Conservation (phyloP, 345 rosid genomes). For the Rhizophora mangle region DNA sequence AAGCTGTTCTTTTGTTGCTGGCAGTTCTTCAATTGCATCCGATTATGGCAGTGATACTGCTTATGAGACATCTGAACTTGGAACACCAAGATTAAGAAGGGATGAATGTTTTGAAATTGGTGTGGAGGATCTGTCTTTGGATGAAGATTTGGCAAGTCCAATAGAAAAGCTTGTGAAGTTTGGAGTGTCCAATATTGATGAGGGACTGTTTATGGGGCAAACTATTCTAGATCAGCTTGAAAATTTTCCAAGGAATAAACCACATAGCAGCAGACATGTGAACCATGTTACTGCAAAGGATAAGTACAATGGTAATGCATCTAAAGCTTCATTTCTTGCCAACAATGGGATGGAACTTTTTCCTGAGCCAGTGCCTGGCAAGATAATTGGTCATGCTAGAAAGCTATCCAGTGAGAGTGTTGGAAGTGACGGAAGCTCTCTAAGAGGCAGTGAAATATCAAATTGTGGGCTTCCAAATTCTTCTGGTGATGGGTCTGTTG, state of each 20-base stretch:
- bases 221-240: slow-evolving; percentile 90
- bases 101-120: slow-evolving; percentile 70
- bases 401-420: slow-evolving; percentile 69
- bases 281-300: slow-evolving; percentile 44
- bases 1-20: slow-evolving; percentile 50
- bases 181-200: slow-evolving; percentile 91
- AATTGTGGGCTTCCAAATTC: slow-evolving; percentile 58
- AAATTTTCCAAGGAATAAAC: slow-evolving; percentile 71
- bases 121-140: slow-evolving; percentile 62
- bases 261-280: slow-evolving; percentile 46
- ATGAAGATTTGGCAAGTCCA: slow-evolving; percentile 77
- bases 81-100: slow-evolving; percentile 69
- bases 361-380: slow-evolving; percentile 56
- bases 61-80: slow-evolving; percentile 86
- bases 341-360: slow-evolving; percentile 56
- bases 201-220: slow-evolving; percentile 92
- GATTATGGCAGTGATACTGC: slow-evolving; percentile 97
- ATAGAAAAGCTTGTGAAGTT: slow-evolving; percentile 78
- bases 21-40: slow-evolving; percentile 70
- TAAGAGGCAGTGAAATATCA: slow-evolving; percentile 64
- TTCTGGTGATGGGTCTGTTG: slow-evolving; percentile 55
- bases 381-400: slow-evolving; percentile 53
- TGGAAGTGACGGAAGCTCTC: slow-evolving; percentile 61
- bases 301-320: slow-evolving; percentile 51
- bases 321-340: slow-evolving; percentile 44